These are phyloP conservation scores for Penicillium verrucosum DNA, from an alignment of 2,329 filamentous ascomycete genomes.

Conservation along the genomic window DNA sequence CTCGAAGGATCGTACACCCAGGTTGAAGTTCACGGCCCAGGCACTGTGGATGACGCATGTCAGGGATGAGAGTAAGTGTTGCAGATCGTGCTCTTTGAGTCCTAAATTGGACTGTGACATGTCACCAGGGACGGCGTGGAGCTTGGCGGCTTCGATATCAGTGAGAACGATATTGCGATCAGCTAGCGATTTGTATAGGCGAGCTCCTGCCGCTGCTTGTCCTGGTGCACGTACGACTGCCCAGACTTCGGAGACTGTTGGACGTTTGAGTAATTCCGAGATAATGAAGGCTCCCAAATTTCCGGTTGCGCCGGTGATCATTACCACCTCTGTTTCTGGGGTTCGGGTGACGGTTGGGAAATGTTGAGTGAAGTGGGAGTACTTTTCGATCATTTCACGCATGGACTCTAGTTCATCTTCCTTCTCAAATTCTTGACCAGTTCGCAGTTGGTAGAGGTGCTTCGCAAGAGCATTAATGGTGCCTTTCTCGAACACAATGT, in stretches of 20 bases:
- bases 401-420: slow-evolving; percentile 47
- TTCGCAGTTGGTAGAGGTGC: slow-evolving; percentile 46
- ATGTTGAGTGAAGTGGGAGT: slow-evolving; percentile 36
- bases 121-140: slow-evolving; percentile 48
- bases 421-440: slow-evolving; percentile 32
- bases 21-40: slow-evolving; percentile 64
- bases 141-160: slow-evolving; percentile 32
- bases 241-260: slow-evolving; percentile 47
- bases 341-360: slow-evolving; percentile 27
- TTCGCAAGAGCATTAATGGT: slow-evolving; percentile 48
- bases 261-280: slow-evolving; percentile 39
- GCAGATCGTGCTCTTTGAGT: slow-evolving; percentile 43
- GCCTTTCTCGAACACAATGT: slow-evolving; percentile 59
- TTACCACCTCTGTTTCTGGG: slow-evolving; percentile 23
- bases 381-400: slow-evolving; percentile 48
- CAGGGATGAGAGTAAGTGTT: slow-evolving; percentile 41
- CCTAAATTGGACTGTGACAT: slow-evolving; percentile 51
- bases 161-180: slow-evolving; percentile 32
- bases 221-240: slow-evolving; percentile 53
- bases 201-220: slow-evolving; percentile 40
- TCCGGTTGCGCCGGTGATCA: slow-evolving; percentile 64
- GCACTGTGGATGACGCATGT: slow-evolving; percentile 60
- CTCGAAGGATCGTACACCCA: slow-evolving; percentile 56
- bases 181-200: slow-evolving; percentile 46
- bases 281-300: slow-evolving; percentile 62